Percentiles rank a stretch among this genome's conserved stretches.
Evolutionary conservation across 2,329 filamentous ascomycete genomes (phyloP).

Genomic region (Aspergillus awamori): DNA sequence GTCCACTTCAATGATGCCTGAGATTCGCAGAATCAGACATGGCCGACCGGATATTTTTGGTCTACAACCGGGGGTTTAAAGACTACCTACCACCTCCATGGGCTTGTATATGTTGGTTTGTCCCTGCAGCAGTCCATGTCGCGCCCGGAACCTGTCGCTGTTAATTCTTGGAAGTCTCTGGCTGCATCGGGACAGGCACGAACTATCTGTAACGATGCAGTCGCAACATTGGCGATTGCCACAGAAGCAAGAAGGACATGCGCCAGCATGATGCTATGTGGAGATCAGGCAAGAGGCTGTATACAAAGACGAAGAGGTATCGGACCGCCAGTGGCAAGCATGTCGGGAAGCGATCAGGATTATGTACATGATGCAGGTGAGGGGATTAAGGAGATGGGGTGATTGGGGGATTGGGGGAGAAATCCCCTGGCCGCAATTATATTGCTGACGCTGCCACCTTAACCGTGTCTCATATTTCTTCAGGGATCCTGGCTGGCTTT

Average conservation of each 20-base stretch:
- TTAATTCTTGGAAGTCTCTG: not conserved
- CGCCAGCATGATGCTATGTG: not conserved
- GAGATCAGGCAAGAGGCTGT: not conserved
- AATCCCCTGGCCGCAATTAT: not conserved
- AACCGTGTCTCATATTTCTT: not conserved
- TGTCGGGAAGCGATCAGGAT: not conserved
- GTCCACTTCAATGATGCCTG: slow-evolving; percentile 56
- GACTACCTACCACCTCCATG: slow-evolving; percentile 59
- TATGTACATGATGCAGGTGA: not conserved
- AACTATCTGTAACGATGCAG: slow-evolving; percentile 17
- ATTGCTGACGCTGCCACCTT: not conserved
- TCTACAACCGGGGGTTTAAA: not conserved
- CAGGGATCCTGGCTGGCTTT: not conserved
- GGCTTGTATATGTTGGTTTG: slow-evolving; percentile 63
- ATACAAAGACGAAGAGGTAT: not conserved
- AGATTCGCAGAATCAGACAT: not conserved
- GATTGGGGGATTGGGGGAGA: slow-evolving; percentile 7
- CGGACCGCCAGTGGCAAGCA: not conserved
- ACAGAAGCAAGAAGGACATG: not conserved
- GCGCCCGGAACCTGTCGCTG: slow-evolving; percentile 42
- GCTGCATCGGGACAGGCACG: not conserved
- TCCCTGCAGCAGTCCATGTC: slow-evolving; percentile 51
- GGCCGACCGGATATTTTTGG: too few relatives aligned
- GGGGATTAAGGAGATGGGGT: not conserved
- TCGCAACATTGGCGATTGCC: not conserved